Base-by-base conservation (phyloP, 768 basidiomycete genomes). In the Collybia mongolica region DNA sequence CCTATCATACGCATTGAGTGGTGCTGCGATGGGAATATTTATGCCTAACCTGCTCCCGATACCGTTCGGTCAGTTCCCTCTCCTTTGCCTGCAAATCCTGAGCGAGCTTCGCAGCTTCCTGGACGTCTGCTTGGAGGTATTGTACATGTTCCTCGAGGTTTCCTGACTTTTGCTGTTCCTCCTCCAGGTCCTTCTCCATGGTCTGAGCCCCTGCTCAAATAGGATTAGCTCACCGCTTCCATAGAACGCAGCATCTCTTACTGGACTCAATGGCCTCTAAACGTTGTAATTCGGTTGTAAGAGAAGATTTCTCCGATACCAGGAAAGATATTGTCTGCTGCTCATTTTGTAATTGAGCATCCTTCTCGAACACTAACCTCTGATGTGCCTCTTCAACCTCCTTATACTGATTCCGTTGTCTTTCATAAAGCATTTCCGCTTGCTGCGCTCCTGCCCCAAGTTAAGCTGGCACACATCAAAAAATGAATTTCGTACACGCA, bases 271-370 rank as follows among this genome's bases (percentile, higher is more conserved):
- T 65, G 41, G 72, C 77, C 39, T 81, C 79, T 40, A 86, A 60
- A 44, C 77, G 77, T 54, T 85, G 76, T 37, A 88, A 63, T 37
- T 84, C 80, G n/a, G 76, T 63, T 14, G 72, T 68, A 29, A 90
- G 71, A 17, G 77, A 72, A 6, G 81, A 76, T 65, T 88, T 89
- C 60, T 90, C 88, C 2, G 82, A 76, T 17, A 92, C 88, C 12
- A 94, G 73, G n/a, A 88, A 64, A 40, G 85, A 75, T 50, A 94
- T 89, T 0, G 87, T 88, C 58, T 84, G 84, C 52, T 82, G 83
- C 56, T 87, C 85, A 57, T 77, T 84, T 56, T 79, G 74, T 36
- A 72, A 61, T 22, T 61, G 52, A 1, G 56, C 54, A 45, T 72
- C 72, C 39, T 65, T 69, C 47, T 75, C 68, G 8, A 54, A 51